Evolutionary conservation across 371 early-diverging fungal genomes (phyloP).

Genomic region (Synchytrium microbalum): DNA sequence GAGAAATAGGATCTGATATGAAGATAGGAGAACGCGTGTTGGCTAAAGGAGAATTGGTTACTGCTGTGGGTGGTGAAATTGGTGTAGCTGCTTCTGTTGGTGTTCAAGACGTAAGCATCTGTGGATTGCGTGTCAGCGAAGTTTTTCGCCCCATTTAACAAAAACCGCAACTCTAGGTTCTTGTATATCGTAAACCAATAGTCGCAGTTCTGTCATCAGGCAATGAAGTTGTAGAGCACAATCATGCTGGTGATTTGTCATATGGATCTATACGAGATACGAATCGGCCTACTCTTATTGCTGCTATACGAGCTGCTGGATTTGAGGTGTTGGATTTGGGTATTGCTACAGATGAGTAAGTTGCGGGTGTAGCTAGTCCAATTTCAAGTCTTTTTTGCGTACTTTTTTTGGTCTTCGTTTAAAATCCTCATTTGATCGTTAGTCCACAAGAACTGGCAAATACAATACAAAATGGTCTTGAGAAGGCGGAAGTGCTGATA

Average conservation of each 20-base stretch:
- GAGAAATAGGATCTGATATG: conserved; percentile 73
- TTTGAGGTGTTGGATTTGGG: conserved; percentile 67
- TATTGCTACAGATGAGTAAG: conserved; percentile 58
- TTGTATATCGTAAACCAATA: conserved; percentile 56
- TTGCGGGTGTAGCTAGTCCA: too few species aligned
- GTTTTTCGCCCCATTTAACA: conserved; percentile 3
- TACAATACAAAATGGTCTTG: conserved; percentile 43
- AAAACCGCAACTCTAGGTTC: conserved; percentile 30
- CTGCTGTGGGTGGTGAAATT: conserved; percentile 68
- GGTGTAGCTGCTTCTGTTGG: conserved; percentile 76
- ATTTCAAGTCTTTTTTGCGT: neutral
- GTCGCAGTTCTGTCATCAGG: conserved; percentile 84
- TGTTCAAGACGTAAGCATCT: conserved; percentile 36
- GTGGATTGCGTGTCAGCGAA: too few species aligned
- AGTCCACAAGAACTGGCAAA: conserved; percentile 48
- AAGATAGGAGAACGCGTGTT: conserved; percentile 48
- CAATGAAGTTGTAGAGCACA: conserved; percentile 70
- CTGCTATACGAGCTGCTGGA: conserved; percentile 54
- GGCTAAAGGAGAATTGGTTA: conserved; percentile 48
- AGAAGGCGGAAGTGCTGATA: conserved; percentile 65
- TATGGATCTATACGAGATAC: conserved; percentile 73
- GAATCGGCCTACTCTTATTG: conserved; percentile 70
- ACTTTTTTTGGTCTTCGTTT: conserved; percentile 1
- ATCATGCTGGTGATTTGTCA: conserved; percentile 34
- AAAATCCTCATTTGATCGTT: neutral